phyloP scores from a whole-genome alignment of 805 yeast species.

The Saccharomycopsis malanga region DNA sequence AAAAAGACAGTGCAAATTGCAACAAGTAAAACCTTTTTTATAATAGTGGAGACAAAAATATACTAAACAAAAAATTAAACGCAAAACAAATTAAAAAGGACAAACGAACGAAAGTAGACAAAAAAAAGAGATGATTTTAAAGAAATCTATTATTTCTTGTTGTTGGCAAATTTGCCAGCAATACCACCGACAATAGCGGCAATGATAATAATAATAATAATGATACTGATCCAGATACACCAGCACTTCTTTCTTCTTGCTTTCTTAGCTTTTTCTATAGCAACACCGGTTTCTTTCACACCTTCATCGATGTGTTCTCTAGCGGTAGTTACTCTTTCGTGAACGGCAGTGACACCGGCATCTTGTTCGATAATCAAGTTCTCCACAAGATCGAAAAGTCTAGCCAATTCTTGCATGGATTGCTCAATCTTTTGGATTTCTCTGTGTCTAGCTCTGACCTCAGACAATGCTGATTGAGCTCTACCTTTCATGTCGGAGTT shows the following conservation, averaged over 20 bases:
- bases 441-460: conserved; percentile 92
- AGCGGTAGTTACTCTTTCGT: conserved; percentile 73
- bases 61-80: neutral
- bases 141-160: neutral
- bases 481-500: conserved; percentile 88
- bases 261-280: conserved; percentile 78
- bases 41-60: no score
- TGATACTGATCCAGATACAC: conserved; percentile 59
- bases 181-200: conserved; percentile 51
- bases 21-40: no score
- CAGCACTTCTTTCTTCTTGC: conserved; percentile 90
- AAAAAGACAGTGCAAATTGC: no score
- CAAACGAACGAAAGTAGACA: neutral
- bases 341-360: conserved; percentile 73
- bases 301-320: conserved; percentile 91
- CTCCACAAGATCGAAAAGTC: conserved; percentile 93
- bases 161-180: conserved; percentile 15
- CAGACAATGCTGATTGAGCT: conserved; percentile 90
- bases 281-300: conserved; percentile 87
- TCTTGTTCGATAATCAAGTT: conserved; percentile 94
- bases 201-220: conserved; percentile 57
- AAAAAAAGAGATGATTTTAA: neutral
- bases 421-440: conserved; percentile 92
- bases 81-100: neutral
- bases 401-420: conserved; percentile 92